Evolutionary conservation across 2,329 filamentous ascomycete genomes (phyloP).

Genomic region (Colletotrichum theobromicola): DNA sequence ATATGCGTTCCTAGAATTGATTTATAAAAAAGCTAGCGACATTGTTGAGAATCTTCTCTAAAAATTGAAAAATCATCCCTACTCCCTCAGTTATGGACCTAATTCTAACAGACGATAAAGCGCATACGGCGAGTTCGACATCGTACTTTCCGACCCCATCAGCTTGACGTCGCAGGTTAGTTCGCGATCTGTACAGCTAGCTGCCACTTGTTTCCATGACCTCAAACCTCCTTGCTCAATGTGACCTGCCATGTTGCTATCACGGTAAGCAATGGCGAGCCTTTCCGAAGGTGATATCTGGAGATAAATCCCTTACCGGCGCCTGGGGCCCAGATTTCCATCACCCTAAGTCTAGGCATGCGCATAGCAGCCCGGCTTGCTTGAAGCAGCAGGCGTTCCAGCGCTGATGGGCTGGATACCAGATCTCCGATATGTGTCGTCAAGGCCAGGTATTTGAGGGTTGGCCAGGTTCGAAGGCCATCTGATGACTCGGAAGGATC

Average conservation of each 20-base stretch:
- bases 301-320: background rate
- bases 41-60: background rate
- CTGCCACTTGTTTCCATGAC: background rate
- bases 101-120: background rate
- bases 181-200: background rate
- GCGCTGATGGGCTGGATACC: background rate
- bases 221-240: background rate
- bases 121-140: background rate
- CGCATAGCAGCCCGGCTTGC: background rate
- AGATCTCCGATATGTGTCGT: background rate
- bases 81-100: background rate
- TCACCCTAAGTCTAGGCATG: background rate
- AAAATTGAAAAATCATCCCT: background rate
- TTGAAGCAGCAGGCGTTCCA: background rate
- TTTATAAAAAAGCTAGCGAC: background rate
- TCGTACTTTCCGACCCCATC: background rate
- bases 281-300: background rate
- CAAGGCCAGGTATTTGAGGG: background rate
- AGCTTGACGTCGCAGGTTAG: background rate
- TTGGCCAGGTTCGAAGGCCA: background rate
- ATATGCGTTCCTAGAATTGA: background rate
- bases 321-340: background rate
- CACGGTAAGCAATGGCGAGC: background rate
- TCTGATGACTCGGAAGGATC: background rate
- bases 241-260: background rate